phyloP scores from a whole-genome alignment of 73 alveolate genomes.

The Paramecium primaurelia region DNA sequence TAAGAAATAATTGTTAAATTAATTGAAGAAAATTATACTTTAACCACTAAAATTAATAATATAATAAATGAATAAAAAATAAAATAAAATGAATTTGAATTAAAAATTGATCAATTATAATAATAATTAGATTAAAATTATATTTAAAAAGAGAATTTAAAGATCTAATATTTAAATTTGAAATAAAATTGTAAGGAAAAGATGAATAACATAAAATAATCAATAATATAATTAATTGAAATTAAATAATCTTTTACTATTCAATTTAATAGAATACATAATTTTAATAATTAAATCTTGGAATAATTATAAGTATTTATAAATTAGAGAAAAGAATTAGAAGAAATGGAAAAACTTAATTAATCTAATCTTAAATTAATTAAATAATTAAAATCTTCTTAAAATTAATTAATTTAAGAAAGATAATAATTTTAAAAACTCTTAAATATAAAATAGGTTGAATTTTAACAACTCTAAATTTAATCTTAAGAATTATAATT shows the following conservation, averaged over 20 bases:
- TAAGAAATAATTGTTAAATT: background rate
- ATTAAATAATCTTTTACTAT: background rate
- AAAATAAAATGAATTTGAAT: background rate
- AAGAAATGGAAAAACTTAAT: background rate
- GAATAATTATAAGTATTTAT: background rate
- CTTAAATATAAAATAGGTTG: background rate
- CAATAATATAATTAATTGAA: background rate
- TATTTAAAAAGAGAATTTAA: background rate
- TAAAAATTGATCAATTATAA: background rate
- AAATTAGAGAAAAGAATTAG: background rate
- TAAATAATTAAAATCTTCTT: background rate
- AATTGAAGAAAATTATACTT: background rate
- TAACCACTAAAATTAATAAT: background rate
- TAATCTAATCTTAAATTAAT: background rate
- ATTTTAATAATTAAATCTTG: background rate
- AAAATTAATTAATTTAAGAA: background rate
- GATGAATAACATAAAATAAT: background rate
- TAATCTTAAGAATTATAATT: background rate
- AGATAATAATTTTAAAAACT: background rate
- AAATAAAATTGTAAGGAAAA: background rate
- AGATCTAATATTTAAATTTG: background rate
- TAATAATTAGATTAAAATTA: background rate
- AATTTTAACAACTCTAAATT: background rate
- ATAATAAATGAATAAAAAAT: background rate
- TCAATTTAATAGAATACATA: background rate